These are phyloP conservation scores for Candida sojae DNA, from an alignment of 1,139 yeast species.

Conservation along the genomic window DNA sequence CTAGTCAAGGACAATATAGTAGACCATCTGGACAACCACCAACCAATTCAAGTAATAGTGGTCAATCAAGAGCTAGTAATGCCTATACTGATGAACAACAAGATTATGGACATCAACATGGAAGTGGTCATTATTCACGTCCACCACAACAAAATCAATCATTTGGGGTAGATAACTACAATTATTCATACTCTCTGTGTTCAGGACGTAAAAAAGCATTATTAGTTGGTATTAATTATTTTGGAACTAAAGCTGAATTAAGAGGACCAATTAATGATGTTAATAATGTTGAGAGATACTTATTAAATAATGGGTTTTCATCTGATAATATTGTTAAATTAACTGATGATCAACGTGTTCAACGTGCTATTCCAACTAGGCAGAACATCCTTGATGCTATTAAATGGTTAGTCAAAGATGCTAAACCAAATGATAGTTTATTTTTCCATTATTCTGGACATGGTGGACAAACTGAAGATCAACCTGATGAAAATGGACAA, in stretches of 20 bases:
- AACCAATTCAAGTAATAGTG: neutral
- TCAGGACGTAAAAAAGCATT: constrained; percentile 79
- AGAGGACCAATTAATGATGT: constrained; percentile 90
- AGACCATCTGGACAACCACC: constrained; percentile 12
- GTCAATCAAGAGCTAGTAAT: constrained; percentile 5
- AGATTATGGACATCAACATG: constrained; percentile 13
- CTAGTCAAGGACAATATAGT: constrained; percentile 7
- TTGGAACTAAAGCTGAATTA: constrained; percentile 68
- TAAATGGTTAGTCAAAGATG: constrained; percentile 86
- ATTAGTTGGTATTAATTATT: constrained; percentile 83
- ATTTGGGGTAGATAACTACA: constrained; percentile 30
- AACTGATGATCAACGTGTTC: constrained; percentile 71
- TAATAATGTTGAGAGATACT: constrained; percentile 58
- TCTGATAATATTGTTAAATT: constrained; percentile 82
- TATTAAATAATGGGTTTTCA: constrained; percentile 65
- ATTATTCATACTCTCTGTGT: constrained; percentile 74
- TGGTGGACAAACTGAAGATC: constrained; percentile 82
- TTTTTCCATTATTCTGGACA: constrained; percentile 94
- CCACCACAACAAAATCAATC: constrained; percentile 37
- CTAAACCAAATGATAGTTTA: constrained; percentile 80
- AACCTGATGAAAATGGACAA: constrained; percentile 34
- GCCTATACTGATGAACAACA: constrained; percentile 5
- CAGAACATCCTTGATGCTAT: constrained; percentile 82
- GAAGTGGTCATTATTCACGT: constrained; percentile 13
- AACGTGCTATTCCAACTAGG: constrained; percentile 70